Evolutionary conservation across 192 early-diverging fungal genomes (phyloP).

Genomic region (Podila minutissima): DNA sequence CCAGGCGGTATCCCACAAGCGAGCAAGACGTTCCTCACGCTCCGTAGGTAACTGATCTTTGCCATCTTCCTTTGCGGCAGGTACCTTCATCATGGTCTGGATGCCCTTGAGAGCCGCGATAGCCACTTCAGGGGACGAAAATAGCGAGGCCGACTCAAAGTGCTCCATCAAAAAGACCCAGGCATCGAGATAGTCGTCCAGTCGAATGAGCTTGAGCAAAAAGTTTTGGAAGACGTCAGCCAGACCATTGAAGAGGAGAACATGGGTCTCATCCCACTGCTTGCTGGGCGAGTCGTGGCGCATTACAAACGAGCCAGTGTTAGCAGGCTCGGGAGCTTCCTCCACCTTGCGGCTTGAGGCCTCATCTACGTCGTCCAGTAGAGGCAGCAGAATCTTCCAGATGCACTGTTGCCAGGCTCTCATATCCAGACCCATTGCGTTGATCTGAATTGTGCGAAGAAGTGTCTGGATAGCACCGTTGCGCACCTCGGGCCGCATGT

Average conservation of each 20-base stretch:
- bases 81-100: slow-evolving; percentile 62
- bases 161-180: slow-evolving; percentile 79
- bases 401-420: slow-evolving; percentile 87
- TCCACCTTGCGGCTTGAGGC: slow-evolving; percentile 59
- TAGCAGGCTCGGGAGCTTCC: slow-evolving; percentile 39
- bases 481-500: slow-evolving; percentile 89
- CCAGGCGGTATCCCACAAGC: slow-evolving; percentile 74
- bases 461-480: slow-evolving; percentile 95
- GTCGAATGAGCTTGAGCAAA: slow-evolving; percentile 64
- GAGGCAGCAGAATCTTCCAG: slow-evolving; percentile 88
- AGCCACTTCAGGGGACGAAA: slow-evolving; percentile 79
- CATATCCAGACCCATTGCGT: slow-evolving; percentile 75
- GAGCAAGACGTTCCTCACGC: slow-evolving; percentile 30
- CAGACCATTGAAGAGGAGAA: slow-evolving; percentile 76
- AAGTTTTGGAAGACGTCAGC: slow-evolving; percentile 75
- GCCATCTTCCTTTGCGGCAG: slow-evolving; percentile 2
- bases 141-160: slow-evolving; percentile 73
- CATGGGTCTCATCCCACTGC: slow-evolving; percentile 93
- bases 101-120: slow-evolving; percentile 79
- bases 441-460: slow-evolving; percentile 92
- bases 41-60: slow-evolving; percentile 13
- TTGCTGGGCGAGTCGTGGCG: slow-evolving; percentile 62
- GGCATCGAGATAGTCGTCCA: slow-evolving; percentile 73
- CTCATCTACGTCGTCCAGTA: slow-evolving; percentile 74
- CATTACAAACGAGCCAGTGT: slow-evolving; percentile 37